Evolutionary conservation across 1,284 basidiomycete species (phyloP), one percentile per base, ranked within the genome.

Genomic region (Leccinum pachyderme): DNA sequence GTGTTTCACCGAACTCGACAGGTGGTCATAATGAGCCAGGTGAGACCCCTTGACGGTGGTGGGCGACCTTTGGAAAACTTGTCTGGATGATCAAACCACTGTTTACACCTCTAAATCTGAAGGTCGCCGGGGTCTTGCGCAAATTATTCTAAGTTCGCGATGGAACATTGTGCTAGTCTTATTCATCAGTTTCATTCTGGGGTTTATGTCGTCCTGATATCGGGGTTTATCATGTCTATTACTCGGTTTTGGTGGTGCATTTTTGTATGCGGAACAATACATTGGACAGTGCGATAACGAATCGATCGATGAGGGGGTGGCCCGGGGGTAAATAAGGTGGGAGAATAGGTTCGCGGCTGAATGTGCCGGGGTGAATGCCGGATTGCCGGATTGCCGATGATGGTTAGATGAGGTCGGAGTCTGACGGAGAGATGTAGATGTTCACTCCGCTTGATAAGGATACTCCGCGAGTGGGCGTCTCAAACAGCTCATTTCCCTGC

Each of bases 51-150:
- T 83, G 81, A 83, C 77, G 80, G 75, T 77, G 73, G 73, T 77
- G 81, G 81, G 81, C 81, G 78, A 75, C 79, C 74, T 75, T 82
- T 65, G 74, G 80, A 73, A 65, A 68, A 59, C 65, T 80, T 57
- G 74, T 76, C 63, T 76, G 76, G 74, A 69, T 77, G 61, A 72
- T 74, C 59, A 65, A 78, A 63, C 70, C 72, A 50, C 61, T 79
- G 54, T 63, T 79, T 60, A 71, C 76, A 63, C 75, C 77, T 62
- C 68, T 80, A 60, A 72, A 77, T 71, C 77, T 79, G 73, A 81
- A 77, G 80, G 80, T 83, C 79, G 83, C 83, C 79, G 78, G 73
- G 77, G 75, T 73, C 65, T 63, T 79, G 63, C 72, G 73, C 64
- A 74, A 73, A 64, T 73, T 68, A 57, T 73, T 78, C 51, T 78